Evolutionary conservation across 495 filamentous ascomycete species (phyloP).

Genomic region (Podospora australis): DNA sequence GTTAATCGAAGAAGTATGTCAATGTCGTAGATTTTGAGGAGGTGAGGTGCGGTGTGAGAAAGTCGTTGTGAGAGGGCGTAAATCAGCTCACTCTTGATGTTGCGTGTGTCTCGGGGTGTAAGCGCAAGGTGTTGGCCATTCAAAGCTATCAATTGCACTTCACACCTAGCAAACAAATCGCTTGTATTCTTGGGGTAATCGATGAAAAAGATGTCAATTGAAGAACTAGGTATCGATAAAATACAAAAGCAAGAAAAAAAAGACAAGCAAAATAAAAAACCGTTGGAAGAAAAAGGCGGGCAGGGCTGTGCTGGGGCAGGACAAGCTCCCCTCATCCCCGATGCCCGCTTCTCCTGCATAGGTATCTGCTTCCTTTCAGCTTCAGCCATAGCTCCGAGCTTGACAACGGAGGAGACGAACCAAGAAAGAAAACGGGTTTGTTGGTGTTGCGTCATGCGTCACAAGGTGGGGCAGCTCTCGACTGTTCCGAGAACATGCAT

Average conservation of each 20-base stretch:
- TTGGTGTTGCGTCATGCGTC: no score
- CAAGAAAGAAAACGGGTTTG: no score
- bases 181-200: no score
- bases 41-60: background rate
- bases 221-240: background rate
- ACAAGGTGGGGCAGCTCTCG: conserved; percentile 4
- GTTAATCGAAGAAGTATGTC: background rate
- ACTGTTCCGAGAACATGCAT: background rate
- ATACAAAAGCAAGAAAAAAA: background rate
- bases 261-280: background rate
- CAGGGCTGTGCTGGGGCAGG: conserved; percentile 8
- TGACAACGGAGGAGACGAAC: no score
- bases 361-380: background rate
- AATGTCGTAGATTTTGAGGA: background rate
- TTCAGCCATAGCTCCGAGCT: background rate
- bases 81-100: background rate
- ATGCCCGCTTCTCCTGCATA: background rate
- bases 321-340: background rate
- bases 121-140: background rate
- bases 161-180: no score
- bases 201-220: no score
- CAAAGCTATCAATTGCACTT: no score
- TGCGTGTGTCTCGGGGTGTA: background rate
- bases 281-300: background rate
- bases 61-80: background rate